phyloP scores from a whole-genome alignment of 495 filamentous ascomycete species.

The Parathielavia hyrcaniae region DNA sequence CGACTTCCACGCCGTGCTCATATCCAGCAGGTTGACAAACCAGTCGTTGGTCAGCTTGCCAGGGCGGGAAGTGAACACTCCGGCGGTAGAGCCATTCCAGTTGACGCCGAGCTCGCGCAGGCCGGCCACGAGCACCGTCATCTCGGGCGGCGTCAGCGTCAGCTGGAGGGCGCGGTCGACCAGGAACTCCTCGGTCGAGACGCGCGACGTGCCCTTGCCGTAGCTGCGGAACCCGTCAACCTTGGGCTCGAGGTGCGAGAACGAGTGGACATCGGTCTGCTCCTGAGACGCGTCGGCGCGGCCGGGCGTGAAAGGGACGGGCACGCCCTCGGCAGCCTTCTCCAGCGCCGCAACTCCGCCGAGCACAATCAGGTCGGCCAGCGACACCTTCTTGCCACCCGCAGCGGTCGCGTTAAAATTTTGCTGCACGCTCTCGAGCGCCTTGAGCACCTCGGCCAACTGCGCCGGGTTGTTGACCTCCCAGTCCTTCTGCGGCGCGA shows the following conservation, averaged over 20 bases:
- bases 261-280: constrained; percentile 58
- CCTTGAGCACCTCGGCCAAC: constrained; percentile 50
- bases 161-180: constrained; percentile 63
- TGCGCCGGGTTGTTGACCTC: constrained; percentile 59
- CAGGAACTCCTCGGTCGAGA: constrained; percentile 57
- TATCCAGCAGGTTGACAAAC: constrained; percentile 68
- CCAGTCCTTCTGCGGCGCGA: constrained; percentile 63
- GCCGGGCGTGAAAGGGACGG: constrained; percentile 46
- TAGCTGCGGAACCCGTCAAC: constrained; percentile 73
- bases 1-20: constrained; percentile 56
- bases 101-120: constrained; percentile 60
- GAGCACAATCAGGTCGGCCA: constrained; percentile 67
- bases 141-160: constrained; percentile 59
- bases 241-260: constrained; percentile 54
- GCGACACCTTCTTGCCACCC: constrained; percentile 59
- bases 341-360: constrained; percentile 63
- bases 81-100: constrained; percentile 55
- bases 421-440: constrained; percentile 55
- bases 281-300: constrained; percentile 50
- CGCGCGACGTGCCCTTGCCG: constrained; percentile 51
- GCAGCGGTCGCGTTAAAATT: constrained; percentile 55
- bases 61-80: constrained; percentile 57
- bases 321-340: constrained; percentile 49
- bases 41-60: constrained; percentile 68
- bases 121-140: constrained; percentile 62